Percentiles rank a stretch among this genome's conserved stretches.
Conservation (phyloP, 2,329 filamentous ascomycete species). For the Periconia sp. region DNA sequence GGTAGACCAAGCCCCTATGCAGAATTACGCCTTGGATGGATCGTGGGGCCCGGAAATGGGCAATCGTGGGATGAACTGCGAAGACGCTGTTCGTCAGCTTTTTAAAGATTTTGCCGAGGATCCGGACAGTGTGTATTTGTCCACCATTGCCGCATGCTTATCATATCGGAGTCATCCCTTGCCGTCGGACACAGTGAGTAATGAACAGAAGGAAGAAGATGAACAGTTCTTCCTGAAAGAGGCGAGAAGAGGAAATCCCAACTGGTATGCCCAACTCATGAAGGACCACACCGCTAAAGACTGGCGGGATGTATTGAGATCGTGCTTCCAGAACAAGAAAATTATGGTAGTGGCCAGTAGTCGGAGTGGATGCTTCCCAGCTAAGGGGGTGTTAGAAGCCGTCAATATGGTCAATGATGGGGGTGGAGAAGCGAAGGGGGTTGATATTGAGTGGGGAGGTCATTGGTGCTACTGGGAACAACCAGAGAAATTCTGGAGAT, state of each 20-base stretch:
- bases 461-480: slow-evolving; percentile 38
- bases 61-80: slow-evolving; percentile 24
- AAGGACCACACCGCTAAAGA: slow-evolving; percentile 32
- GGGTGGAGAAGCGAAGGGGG: slow-evolving; percentile 12
- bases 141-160: slow-evolving; percentile 26
- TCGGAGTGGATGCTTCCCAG: slow-evolving; percentile 32
- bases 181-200: slow-evolving; percentile 10
- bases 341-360: slow-evolving; percentile 28
- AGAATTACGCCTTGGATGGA: slow-evolving; percentile 22
- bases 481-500: slow-evolving; percentile 23
- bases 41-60: slow-evolving; percentile 23
- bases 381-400: slow-evolving; percentile 24
- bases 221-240: slow-evolving; percentile 26
- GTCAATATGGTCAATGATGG: slow-evolving; percentile 22
- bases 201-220: slow-evolving; percentile 14
- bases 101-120: slow-evolving; percentile 15
- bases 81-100: slow-evolving; percentile 14
- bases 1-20: slow-evolving; percentile 31
- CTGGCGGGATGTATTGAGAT: slow-evolving; percentile 23
- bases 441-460: slow-evolving; percentile 27
- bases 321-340: slow-evolving; percentile 20
- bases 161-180: slow-evolving; percentile 24
- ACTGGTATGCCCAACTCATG: slow-evolving; percentile 35
- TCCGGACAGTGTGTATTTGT: slow-evolving; percentile 17
- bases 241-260: slow-evolving; percentile 25